These are phyloP conservation scores for Mrakia frigida DNA, from an alignment of 768 basidiomycete genomes.

Conservation along the genomic window DNA sequence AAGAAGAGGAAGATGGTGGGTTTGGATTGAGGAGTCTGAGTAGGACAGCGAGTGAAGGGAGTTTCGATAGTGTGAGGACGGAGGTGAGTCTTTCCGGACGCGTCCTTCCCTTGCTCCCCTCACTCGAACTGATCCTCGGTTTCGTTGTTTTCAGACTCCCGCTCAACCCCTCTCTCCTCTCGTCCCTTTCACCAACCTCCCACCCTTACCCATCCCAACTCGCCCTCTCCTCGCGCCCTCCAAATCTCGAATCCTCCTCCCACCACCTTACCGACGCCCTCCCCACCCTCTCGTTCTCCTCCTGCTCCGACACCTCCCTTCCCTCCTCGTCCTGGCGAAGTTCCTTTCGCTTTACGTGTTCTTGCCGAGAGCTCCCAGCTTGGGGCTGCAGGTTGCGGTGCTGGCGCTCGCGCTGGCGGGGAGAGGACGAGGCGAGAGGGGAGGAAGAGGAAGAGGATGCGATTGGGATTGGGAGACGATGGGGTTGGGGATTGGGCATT, in stretches of 20 bases:
- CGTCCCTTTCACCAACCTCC: neutral
- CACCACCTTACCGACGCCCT: neutral
- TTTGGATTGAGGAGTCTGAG: neutral
- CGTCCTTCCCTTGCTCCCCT: neutral
- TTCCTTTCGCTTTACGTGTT: conserved; percentile 10
- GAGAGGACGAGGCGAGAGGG: neutral
- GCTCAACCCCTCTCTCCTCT: neutral
- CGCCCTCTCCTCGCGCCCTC: neutral
- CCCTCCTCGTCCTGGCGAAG: neutral
- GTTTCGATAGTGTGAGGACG: neutral
- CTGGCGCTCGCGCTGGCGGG: neutral
- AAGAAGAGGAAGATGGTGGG: neutral
- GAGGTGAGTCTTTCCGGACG: conserved; percentile 8
- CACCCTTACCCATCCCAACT: neutral
- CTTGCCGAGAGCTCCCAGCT: neutral
- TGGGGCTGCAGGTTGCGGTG: conserved; percentile 3
- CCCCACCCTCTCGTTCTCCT: neutral
- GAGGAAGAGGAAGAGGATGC: neutral
- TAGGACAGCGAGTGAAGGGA: neutral
- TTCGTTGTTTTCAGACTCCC: neutral
- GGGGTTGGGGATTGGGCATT: neutral
- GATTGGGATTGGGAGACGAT: neutral
- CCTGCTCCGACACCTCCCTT: neutral
- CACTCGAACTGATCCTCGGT: neutral
- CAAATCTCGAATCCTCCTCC: neutral